These are phyloP conservation scores for Afroboletus lepidellus DNA, from an alignment of 1,284 basidiomycete species.

Conservation along the genomic window DNA sequence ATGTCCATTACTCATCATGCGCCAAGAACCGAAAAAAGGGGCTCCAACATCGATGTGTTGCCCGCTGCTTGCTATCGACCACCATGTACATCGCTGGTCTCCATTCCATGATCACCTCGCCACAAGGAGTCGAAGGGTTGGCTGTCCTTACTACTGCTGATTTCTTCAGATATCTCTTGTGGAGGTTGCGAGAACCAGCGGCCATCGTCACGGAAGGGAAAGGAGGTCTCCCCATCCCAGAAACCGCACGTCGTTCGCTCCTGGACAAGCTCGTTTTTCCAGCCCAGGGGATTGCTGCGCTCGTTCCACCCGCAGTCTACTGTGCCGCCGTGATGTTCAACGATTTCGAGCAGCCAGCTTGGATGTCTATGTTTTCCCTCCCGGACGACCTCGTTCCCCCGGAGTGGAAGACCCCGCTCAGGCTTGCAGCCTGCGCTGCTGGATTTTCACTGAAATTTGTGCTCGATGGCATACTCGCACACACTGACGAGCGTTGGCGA, in stretches of 20 bases:
- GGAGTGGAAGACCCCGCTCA: slow-evolving; percentile 20
- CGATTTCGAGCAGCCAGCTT: slow-evolving; percentile 33
- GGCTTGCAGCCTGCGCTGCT: slow-evolving; percentile 28
- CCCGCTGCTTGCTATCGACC: slow-evolving; percentile 12
- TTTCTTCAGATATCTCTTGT: slow-evolving; percentile 17
- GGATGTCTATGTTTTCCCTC: slow-evolving; percentile 30
- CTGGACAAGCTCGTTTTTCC: slow-evolving; percentile 30
- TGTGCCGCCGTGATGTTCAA: slow-evolving; percentile 27
- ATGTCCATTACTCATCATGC: slow-evolving; percentile 24
- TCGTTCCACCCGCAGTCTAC: slow-evolving; percentile 28
- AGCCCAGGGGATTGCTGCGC: slow-evolving; percentile 26
- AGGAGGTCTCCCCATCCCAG: slow-evolving; percentile 21
- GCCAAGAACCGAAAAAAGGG: slow-evolving; percentile 19
- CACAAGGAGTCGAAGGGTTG: slow-evolving; percentile 33
- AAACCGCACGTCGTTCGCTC: slow-evolving; percentile 16
- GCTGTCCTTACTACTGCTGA: slow-evolving; percentile 25
- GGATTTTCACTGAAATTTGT: slow-evolving; percentile 19
- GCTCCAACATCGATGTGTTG: neutral
- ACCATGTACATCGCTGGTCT: slow-evolving; percentile 33
- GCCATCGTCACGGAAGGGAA: slow-evolving; percentile 9
- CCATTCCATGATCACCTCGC: slow-evolving; percentile 8
- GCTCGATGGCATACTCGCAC: slow-evolving; percentile 12
- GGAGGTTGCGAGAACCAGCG: slow-evolving; percentile 6
- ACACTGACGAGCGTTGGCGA: slow-evolving; percentile 29
- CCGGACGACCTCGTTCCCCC: slow-evolving; percentile 20